Evolutionary conservation across 2,329 filamentous ascomycete genomes (phyloP).

Genomic region (Aspergillus sp.): DNA sequence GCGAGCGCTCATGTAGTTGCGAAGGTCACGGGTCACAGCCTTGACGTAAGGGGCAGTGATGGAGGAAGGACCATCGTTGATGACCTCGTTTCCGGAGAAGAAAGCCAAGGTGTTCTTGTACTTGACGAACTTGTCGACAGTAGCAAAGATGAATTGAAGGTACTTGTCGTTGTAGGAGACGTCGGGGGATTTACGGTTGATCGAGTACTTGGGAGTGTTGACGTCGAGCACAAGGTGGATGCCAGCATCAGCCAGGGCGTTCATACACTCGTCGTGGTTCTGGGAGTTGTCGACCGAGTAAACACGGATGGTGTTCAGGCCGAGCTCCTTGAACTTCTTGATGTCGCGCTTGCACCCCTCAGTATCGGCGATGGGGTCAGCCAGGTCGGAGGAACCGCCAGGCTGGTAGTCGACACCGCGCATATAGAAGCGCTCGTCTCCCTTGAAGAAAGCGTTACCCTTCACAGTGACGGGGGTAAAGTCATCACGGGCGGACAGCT

Average conservation of each 20-base stretch:
- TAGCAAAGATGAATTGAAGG: conserved; percentile 82
- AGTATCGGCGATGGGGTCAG: conserved; percentile 74
- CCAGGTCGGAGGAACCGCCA: conserved; percentile 60
- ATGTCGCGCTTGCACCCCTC: conserved; percentile 76
- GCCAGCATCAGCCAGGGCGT: conserved; percentile 72
- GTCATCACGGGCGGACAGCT: conserved; percentile 42
- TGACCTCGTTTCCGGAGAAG: conserved; percentile 80
- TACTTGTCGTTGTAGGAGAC: conserved; percentile 84
- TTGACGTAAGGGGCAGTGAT: conserved; percentile 71
- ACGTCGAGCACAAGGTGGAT: conserved; percentile 92
- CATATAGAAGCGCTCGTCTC: conserved; percentile 56
- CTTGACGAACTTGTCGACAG: conserved; percentile 76
- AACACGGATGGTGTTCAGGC: conserved; percentile 87
- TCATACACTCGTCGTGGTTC: conserved; percentile 84
- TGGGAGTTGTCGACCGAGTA: conserved; percentile 88
- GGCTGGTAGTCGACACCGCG: conserved; percentile 64
- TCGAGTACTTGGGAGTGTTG: conserved; percentile 86
- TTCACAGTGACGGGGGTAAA: conserved; percentile 60
- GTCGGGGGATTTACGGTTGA: conserved; percentile 73
- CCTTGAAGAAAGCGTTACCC: conserved; percentile 67
- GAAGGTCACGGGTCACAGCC: conserved; percentile 75
- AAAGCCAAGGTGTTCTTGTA: conserved; percentile 87
- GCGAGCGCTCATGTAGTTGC: conserved; percentile 64
- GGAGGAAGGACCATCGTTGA: conserved; percentile 68
- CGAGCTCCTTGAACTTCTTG: conserved; percentile 76